Conservation (phyloP, 2,329 filamentous ascomycete genomes). For the Penicillium sp. region DNA sequence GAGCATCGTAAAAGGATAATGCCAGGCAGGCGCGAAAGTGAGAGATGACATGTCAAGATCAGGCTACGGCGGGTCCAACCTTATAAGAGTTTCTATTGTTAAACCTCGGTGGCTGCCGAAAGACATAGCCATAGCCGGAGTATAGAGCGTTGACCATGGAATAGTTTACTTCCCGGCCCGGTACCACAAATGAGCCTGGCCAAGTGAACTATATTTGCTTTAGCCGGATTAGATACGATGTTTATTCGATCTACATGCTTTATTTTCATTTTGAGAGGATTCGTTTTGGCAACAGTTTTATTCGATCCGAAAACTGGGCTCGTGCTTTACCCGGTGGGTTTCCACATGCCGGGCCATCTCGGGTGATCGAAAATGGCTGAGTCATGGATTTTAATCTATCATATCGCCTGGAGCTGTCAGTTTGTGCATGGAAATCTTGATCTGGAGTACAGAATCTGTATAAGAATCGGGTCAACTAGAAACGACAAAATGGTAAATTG, state of each 20-base stretch:
- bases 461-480: background rate
- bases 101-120: constrained; percentile 21
- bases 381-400: background rate
- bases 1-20: background rate
- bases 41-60: background rate
- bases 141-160: constrained; percentile 18
- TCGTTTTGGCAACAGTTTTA: background rate
- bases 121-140: constrained; percentile 19
- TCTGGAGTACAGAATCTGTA: background rate
- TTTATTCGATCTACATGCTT: background rate
- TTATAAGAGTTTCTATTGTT: background rate
- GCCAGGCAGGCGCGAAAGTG: background rate
- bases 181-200: constrained; percentile 13
- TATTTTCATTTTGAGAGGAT: background rate
- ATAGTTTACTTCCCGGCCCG: constrained; percentile 25
- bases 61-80: background rate
- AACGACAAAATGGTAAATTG: background rate
- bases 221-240: background rate
- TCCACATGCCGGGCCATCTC: background rate
- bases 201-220: background rate
- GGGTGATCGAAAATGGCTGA: background rate
- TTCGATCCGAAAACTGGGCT: background rate
- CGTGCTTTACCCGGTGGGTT: background rate
- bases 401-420: background rate
- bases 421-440: background rate